Percentiles rank a stretch among this genome's conserved stretches.
phyloP scores from a whole-genome alignment of 1,284 basidiomycete species.

The Naganishia sp. region DNA sequence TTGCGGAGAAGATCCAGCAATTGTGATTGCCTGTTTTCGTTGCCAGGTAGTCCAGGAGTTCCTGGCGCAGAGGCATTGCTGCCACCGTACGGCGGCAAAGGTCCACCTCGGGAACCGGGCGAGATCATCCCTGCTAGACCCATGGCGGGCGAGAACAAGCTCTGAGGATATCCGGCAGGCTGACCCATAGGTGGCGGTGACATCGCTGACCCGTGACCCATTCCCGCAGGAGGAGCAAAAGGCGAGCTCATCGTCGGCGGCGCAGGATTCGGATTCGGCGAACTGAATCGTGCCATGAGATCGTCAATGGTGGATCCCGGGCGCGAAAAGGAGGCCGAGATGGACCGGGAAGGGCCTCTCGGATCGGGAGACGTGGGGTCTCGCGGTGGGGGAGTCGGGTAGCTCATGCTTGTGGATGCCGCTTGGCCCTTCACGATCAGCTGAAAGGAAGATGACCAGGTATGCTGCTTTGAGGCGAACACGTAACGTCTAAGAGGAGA shows the following conservation, averaged over 20 bases:
- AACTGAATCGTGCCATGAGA: slow-evolving; percentile 23
- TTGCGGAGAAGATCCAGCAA: slow-evolving; percentile 19
- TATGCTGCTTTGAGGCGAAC: neutral
- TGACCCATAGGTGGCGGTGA: neutral
- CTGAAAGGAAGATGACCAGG: too few species aligned
- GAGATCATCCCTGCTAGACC: slow-evolving; percentile 16
- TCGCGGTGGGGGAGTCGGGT: slow-evolving; percentile 2
- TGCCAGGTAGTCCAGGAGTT: neutral
- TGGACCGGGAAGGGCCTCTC: slow-evolving; percentile 2
- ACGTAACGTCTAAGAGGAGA: neutral
- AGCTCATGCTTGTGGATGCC: neutral
- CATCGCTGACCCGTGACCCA: slow-evolving; percentile 7
- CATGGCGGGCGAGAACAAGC: slow-evolving; percentile 8
- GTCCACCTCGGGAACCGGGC: slow-evolving; percentile 8
- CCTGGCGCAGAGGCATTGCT: neutral
- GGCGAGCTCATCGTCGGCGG: slow-evolving; percentile 19
- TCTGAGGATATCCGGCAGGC: slow-evolving; percentile 1
- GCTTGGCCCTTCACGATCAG: too few species aligned
- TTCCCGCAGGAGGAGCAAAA: neutral
- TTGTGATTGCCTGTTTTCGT: slow-evolving; percentile 16
- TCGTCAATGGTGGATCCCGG: slow-evolving; percentile 24
- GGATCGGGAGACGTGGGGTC: slow-evolving; percentile 10
- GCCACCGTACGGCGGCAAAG: slow-evolving; percentile 1
- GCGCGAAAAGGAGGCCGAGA: slow-evolving; percentile 21
- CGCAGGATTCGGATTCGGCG: slow-evolving; percentile 18